Conservation (phyloP, 2,329 filamentous ascomycete genomes). For the Colletotrichum tamarilloi region DNA sequence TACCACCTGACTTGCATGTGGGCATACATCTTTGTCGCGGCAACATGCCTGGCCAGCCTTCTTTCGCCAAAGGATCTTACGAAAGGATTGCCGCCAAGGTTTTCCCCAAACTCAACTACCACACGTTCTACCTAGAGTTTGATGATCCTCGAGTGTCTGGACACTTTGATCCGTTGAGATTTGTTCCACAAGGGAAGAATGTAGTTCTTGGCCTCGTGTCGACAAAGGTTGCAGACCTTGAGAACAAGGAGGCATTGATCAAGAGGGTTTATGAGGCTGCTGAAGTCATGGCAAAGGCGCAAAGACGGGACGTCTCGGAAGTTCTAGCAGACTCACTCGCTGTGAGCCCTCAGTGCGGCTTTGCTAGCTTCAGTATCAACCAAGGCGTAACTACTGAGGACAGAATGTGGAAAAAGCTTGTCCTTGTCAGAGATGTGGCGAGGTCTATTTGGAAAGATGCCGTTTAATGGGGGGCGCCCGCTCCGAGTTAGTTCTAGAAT, state of each 20-base stretch:
- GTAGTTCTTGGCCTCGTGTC: too few species aligned
- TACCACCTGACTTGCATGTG: conserved; percentile 71
- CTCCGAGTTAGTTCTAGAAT: conserved; percentile 36
- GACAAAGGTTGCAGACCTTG: too few species aligned
- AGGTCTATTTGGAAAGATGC: too few species aligned
- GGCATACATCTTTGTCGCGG: conserved; percentile 81
- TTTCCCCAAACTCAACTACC: conserved; percentile 70
- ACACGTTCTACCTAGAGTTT: conserved; percentile 78
- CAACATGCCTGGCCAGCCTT: conserved; percentile 73
- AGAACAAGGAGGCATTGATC: too few species aligned
- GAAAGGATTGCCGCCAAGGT: conserved; percentile 75
- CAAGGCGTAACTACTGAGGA: conserved; percentile 76
- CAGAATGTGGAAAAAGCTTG: conserved; percentile 79
- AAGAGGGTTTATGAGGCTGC: too few species aligned
- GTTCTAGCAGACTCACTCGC: conserved; percentile 73
- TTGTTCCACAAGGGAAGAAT: conserved; percentile 68
- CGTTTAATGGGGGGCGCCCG: too few species aligned
- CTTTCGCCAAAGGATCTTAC: conserved; percentile 75
- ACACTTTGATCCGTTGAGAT: conserved; percentile 72
- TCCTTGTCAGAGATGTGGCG: conserved; percentile 59
- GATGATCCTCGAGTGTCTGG: conserved; percentile 72
- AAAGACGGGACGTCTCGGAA: conserved; percentile 70
- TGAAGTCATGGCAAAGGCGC: conserved; percentile 46
- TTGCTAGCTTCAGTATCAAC: conserved; percentile 75
- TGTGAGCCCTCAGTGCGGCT: conserved; percentile 78